Evolutionary conservation across 306 rosid species (phyloP).

Genomic region (Luffa acutangula): DNA sequence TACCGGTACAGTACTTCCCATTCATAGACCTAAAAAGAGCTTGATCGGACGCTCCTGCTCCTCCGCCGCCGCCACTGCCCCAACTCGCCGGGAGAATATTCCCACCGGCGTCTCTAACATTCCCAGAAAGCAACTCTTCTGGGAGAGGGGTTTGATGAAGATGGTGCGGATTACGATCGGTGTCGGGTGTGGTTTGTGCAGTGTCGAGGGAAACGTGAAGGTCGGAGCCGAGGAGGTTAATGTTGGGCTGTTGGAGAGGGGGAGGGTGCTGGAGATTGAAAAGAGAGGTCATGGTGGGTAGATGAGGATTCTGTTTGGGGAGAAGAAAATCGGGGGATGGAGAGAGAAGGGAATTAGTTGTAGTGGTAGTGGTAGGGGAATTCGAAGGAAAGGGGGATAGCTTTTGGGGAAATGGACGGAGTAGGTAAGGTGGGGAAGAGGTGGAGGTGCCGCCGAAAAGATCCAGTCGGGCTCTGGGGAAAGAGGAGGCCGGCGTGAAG

Average conservation of each 20-base stretch:
- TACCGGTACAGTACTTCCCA: slow-evolving; percentile 25
- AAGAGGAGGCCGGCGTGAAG: slow-evolving; percentile 45
- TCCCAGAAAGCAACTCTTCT: slow-evolving; percentile 31
- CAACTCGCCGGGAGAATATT: slow-evolving; percentile 5
- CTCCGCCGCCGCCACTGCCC: not conserved
- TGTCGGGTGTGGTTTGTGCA: not conserved
- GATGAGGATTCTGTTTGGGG: slow-evolving; percentile 10
- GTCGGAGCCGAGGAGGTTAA: slow-evolving; percentile 11
- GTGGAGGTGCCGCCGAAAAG: slow-evolving; percentile 43
- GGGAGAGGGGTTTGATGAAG: slow-evolving; percentile 24
- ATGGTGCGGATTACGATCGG: not conserved
- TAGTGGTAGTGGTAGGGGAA: not conserved
- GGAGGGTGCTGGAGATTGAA: slow-evolving; percentile 39
- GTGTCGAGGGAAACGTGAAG: slow-evolving; percentile 9
- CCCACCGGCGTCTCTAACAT: slow-evolving; percentile 21
- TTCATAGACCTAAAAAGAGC: slow-evolving; percentile 24
- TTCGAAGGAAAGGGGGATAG: slow-evolving; percentile 12
- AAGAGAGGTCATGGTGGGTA: slow-evolving; percentile 32
- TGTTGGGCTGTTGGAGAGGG: slow-evolving; percentile 17
- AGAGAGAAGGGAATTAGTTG: slow-evolving; percentile 21
- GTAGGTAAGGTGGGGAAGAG: slow-evolving; percentile 38
- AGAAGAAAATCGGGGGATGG: slow-evolving; percentile 5
- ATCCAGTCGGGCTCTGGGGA: slow-evolving; percentile 60
- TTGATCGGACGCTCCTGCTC: slow-evolving; percentile 4
- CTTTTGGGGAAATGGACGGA: slow-evolving; percentile 73